phyloP scores from a whole-genome alignment of 805 yeast genomes.

The Grigorovia jiainica region DNA sequence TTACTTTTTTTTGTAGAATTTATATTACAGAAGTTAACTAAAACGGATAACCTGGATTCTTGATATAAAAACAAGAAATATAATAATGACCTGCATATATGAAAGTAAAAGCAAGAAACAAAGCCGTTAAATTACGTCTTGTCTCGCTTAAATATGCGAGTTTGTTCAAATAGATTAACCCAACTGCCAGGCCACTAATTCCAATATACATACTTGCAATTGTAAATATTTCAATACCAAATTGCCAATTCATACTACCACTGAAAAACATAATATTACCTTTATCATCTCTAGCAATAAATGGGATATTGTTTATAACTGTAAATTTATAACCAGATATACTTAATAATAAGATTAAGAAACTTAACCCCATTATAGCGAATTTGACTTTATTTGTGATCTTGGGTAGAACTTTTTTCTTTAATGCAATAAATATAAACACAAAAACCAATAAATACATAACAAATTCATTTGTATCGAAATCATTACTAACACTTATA shows the following conservation, averaged over 20 bases:
- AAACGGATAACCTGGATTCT: constrained; percentile 24
- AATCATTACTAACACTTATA: constrained; percentile 36
- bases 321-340: constrained; percentile 60
- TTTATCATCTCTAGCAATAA: constrained; percentile 43
- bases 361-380: constrained; percentile 27
- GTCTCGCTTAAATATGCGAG: constrained; percentile 3
- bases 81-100: constrained; percentile 19
- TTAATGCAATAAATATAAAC: constrained; percentile 36
- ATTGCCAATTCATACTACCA: constrained; percentile 60
- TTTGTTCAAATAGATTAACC: constrained; percentile 30
- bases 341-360: constrained; percentile 34
- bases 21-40: not conserved
- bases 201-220: constrained; percentile 42
- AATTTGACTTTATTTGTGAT: constrained; percentile 21
- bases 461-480: constrained; percentile 35
- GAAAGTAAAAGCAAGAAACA: constrained; percentile 9
- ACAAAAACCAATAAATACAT: constrained; percentile 40
- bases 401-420: constrained; percentile 35
- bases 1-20: not conserved
- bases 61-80: constrained; percentile 19
- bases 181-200: constrained; percentile 35
- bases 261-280: constrained; percentile 47
- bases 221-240: constrained; percentile 56
- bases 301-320: constrained; percentile 50
- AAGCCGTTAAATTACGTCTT: constrained; percentile 13